Percentiles rank a stretch among this genome's conserved stretches.
phyloP scores from a whole-genome alignment of 1,139 yeast genomes.

The Yamadazyma triangularis region DNA sequence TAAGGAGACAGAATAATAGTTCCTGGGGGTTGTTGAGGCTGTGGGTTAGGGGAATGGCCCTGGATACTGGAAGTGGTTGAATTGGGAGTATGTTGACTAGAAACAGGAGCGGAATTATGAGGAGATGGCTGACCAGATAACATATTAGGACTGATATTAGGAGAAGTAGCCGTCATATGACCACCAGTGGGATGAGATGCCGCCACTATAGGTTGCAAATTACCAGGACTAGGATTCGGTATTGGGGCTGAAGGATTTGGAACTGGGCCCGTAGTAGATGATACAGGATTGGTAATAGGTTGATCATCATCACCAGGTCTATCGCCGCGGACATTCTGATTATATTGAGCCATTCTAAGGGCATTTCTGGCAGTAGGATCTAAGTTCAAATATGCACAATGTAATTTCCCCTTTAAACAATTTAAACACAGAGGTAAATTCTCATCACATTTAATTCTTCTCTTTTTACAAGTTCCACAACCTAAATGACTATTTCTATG shows the following conservation, averaged over 20 bases:
- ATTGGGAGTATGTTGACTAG: neutral
- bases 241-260: neutral
- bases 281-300: neutral
- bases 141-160: neutral
- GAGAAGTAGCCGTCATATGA: neutral
- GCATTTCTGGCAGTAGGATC: slow-evolving; percentile 50
- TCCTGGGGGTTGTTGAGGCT: slow-evolving; percentile 3
- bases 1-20: slow-evolving; percentile 26
- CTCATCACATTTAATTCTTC: slow-evolving; percentile 68
- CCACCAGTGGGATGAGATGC: neutral
- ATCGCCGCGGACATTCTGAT: slow-evolving; percentile 38
- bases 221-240: neutral
- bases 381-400: slow-evolving; percentile 50
- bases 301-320: slow-evolving; percentile 14
- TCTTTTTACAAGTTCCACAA: slow-evolving; percentile 63
- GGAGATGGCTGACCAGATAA: neutral
- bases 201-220: neutral
- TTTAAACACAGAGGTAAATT: slow-evolving; percentile 57
- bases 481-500: slow-evolving; percentile 63
- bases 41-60: neutral
- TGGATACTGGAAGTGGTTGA: neutral
- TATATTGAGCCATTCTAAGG: slow-evolving; percentile 47
- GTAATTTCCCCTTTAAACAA: slow-evolving; percentile 54
- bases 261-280: neutral
- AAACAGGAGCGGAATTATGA: neutral